Base-by-base conservation (phyloP, 495 filamentous ascomycete genomes). In the Aspergillus biplanus region DNA sequence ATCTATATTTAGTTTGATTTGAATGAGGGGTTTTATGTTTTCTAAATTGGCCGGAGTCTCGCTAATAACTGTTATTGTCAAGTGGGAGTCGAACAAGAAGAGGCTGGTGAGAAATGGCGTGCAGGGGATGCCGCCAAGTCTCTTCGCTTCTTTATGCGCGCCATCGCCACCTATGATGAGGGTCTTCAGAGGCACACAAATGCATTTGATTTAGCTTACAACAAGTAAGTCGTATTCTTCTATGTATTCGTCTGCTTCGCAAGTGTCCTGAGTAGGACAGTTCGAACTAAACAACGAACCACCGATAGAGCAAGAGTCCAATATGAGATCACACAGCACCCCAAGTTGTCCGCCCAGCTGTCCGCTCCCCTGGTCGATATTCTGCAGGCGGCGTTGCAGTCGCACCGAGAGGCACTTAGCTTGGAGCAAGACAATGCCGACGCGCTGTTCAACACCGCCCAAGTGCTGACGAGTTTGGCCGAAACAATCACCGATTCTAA, bases 41-140 rank as follows among this genome's bases (percentile, higher is more conserved):
- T 27, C 21, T 15, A 11, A 44, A 7, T 4, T 44, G 5, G 5
- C 6, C n/a, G n/a, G 37, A 7, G 18, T 5, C 16, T 46, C 12
- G 18, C 42, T 62, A 44, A 55, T 18, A 4, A 16, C 32, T 33
- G 6, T 11, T 13, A 50, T 18, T 32, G 61, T 65, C 54, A 52
- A 87, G 85, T 80, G n/a, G 88, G 87, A 31, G 88, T 90, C 33
- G 83, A 86, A 52, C 77, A 85, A 42, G 89, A 91, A 76, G 85
- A 89, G 71, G 83, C 84, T 5, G 88, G 87, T 27, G 88, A 88
- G 70, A 91, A 91, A 82, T 90, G 88, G 88, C 79, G 88, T 13
- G 88, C 85, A 37, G 87, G 87, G 33, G 89, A 91, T 72, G 83
- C 86, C 13, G 85, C 78, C 54, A 91, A 91, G 69, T 85, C 88